Base-by-base conservation (phyloP, 768 basidiomycete species). In the Chalciporus piperatus region DNA sequence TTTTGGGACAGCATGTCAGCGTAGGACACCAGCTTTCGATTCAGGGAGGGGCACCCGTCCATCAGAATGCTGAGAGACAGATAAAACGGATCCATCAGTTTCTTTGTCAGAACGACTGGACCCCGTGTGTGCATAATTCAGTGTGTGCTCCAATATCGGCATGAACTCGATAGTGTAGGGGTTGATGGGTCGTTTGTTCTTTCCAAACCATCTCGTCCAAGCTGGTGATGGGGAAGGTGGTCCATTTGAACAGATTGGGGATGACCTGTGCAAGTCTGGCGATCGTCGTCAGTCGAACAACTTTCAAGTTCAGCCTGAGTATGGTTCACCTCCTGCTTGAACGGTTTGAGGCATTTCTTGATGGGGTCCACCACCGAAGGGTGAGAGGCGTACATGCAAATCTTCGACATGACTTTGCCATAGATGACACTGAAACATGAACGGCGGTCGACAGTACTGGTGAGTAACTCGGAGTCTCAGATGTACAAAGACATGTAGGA, bases 101-200 rank as follows among this genome's bases (percentile, higher is more conserved):
- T 49, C 6, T 10, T 17, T 0, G 22, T 30, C 0, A 56, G 2
- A 2, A 56, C 44, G 48, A 0, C 9, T 51, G 0, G 51, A 45
- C 0, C 55, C 51, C 0, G 48, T 56, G 16, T 56, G 55, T 0
- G 51, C 48, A n/a, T 49, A 56, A 33, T 53, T 56, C 0, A 56
- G 47, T 0, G 40, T 5, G 1, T 40, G 16, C 14, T 56, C 55
- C 3, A 50, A 17, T 35, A 57, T 57, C 3, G 52, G 41, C 51
- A 57, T 50, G 41, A 57, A 30, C 13, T 54, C 48, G 2, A 57
- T 11, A 2, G 37, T 19, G 7, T 54, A 54, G 0, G 45, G 45
- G 23, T 41, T 14, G 1, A 56, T 13, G 2, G 25, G 25, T 25
- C 25, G 25, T 25, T 25, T 25, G 25, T 25, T 17, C 7, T 3